These are phyloP conservation scores for Geoglossum glabrum DNA, from an alignment of 495 filamentous ascomycete species.

Conservation along the genomic window DNA sequence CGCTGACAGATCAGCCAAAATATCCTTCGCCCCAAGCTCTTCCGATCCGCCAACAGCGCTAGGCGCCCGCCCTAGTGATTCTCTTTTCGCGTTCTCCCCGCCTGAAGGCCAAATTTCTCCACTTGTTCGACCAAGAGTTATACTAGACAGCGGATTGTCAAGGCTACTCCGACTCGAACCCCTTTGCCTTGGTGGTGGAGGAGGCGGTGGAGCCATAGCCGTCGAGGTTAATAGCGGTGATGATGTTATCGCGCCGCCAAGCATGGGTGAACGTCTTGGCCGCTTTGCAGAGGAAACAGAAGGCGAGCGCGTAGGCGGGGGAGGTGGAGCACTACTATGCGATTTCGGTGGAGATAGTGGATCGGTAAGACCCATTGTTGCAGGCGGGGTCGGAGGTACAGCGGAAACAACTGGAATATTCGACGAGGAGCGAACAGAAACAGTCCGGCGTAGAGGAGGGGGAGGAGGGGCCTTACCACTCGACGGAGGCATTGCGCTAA, in stretches of 20 bases:
- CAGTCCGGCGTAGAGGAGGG: not conserved
- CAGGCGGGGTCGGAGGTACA: not conserved
- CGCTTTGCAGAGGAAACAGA: slow-evolving; percentile 14
- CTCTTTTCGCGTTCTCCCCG: not conserved
- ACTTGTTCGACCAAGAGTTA: not conserved
- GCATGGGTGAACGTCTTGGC: not conserved
- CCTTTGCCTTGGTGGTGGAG: slow-evolving; percentile 38
- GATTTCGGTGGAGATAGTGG: slow-evolving; percentile 20
- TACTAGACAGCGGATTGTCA: not conserved
- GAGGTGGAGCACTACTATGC: slow-evolving; percentile 20
- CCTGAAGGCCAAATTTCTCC: not conserved
- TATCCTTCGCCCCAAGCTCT: slow-evolving; percentile 16
- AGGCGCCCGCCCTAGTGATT: not conserved
- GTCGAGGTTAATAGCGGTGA: not conserved
- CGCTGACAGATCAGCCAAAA: slow-evolving; percentile 44
- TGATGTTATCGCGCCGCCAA: not conserved
- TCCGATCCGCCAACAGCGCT: not conserved
- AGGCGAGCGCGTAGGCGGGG: slow-evolving; percentile 19
- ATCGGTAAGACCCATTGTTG: not conserved
- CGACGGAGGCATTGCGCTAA: not conserved
- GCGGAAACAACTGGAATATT: not conserved
- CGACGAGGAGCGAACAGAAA: not conserved
- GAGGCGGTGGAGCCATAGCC: slow-evolving; percentile 25
- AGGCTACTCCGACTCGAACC: slow-evolving; percentile 32
- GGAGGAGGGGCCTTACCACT: not conserved